A percentile compares a stretch with the other conserved stretches of the same genome.
phyloP scores from a whole-genome alignment of 2,329 filamentous ascomycete species.

The Cercospora nicotianae region DNA sequence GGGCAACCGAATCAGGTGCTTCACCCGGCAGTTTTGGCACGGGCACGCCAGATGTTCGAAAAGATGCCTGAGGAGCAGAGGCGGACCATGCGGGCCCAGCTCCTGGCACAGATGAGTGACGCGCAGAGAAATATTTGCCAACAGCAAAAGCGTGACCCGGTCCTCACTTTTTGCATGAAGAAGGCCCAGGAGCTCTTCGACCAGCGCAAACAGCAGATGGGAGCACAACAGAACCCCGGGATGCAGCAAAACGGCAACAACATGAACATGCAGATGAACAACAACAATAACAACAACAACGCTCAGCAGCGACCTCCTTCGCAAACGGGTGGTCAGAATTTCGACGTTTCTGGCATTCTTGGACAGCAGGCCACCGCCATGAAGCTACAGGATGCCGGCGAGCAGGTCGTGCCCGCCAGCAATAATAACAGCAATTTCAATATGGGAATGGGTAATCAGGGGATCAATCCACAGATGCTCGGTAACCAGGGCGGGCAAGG shows the following conservation, averaged over 20 bases:
- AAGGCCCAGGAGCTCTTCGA: slow-evolving; percentile 23
- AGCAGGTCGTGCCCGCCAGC: slow-evolving; percentile 64
- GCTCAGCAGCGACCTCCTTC: slow-evolving; percentile 40
- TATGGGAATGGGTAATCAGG: slow-evolving; percentile 30
- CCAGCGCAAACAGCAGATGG: slow-evolving; percentile 19
- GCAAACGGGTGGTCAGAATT: slow-evolving; percentile 34
- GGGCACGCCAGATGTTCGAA: slow-evolving; percentile 27
- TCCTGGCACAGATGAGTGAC: slow-evolving; percentile 25
- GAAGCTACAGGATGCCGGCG: slow-evolving; percentile 60
- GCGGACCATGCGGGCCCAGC: slow-evolving; percentile 25
- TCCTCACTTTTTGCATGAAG: slow-evolving; percentile 26
- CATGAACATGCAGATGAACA: slow-evolving; percentile 31
- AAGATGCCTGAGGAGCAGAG: slow-evolving; percentile 32
- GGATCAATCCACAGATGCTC: slow-evolving; percentile 41
- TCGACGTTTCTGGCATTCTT: slow-evolving; percentile 58
- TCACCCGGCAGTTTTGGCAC: slow-evolving; percentile 19
- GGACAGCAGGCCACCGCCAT: slow-evolving; percentile 63
- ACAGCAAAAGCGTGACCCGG: slow-evolving; percentile 28
- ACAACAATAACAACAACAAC: slow-evolving; percentile 37
- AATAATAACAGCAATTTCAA: slow-evolving; percentile 50
- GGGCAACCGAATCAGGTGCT: slow-evolving; percentile 12
- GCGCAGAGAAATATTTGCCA: slow-evolving; percentile 23
- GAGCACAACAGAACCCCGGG: slow-evolving; percentile 10
- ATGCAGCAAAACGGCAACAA: slow-evolving; percentile 20
- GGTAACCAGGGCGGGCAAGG: slow-evolving; percentile 30